A percentile compares a stretch with the other conserved stretches of the same genome.
Evolutionary conservation across 1,284 basidiomycete species (phyloP).

Genomic region (Ceratobasidium papillatum): DNA sequence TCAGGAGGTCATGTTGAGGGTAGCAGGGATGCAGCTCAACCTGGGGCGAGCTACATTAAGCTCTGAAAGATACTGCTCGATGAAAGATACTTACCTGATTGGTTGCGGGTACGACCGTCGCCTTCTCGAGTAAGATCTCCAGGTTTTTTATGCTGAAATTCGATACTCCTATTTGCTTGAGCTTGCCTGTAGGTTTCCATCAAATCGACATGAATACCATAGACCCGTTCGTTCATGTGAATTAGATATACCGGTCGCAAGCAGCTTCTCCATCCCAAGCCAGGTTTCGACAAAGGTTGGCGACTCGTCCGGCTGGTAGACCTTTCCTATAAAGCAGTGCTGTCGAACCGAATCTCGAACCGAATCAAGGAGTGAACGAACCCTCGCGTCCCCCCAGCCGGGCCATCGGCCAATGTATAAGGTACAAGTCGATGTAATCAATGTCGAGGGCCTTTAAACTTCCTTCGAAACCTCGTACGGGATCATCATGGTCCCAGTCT

Average conservation of each 20-base stretch:
- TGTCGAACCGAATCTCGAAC: background rate
- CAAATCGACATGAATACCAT: background rate
- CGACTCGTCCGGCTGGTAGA: constrained; percentile 43
- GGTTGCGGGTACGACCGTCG: constrained; percentile 51
- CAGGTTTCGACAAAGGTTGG: constrained; percentile 57
- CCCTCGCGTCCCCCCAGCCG: constrained; percentile 33
- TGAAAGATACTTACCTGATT: constrained; percentile 48
- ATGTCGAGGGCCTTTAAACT: constrained; percentile 57
- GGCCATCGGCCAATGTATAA: constrained; percentile 57
- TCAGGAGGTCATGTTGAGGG: constrained; percentile 63
- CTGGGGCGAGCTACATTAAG: constrained; percentile 31
- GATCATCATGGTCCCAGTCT: constrained; percentile 53
- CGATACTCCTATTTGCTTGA: constrained; percentile 51
- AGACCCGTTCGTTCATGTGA: background rate
- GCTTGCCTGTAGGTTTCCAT: constrained; percentile 46
- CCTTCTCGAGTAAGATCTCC: constrained; percentile 46
- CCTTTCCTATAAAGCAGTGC: constrained; percentile 46
- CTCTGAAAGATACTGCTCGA: background rate
- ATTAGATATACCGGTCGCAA: constrained; percentile 47
- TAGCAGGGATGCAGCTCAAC: constrained; percentile 67
- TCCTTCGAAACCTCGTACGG: constrained; percentile 55
- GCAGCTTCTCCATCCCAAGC: constrained; percentile 57
- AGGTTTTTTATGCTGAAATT: constrained; percentile 43
- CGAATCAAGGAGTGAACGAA: background rate
- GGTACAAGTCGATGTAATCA: constrained; percentile 62